Base-by-base conservation (phyloP, 768 basidiomycete genomes). In the Flagelloscypha sp. region DNA sequence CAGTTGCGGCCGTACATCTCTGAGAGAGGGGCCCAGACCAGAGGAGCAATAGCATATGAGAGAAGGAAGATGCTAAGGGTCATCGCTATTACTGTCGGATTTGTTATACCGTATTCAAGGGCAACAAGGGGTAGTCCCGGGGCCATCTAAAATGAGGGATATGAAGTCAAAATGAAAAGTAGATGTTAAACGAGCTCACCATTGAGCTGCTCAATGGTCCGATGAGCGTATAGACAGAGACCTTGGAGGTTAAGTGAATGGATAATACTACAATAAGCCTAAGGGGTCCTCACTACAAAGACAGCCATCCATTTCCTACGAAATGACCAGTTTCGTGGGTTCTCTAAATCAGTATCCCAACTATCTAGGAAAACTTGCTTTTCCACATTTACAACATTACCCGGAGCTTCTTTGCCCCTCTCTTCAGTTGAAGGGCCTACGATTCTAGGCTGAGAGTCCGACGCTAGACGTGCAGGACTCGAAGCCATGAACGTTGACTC, bases 1-100 rank as follows among this genome's bases (percentile, higher is more conserved):
- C 68, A 70, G 37, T 42, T 52, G 7, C 72, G 68, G 2, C 70
- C 70, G 33, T 64, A 70, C 39, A 72, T 63, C 46, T 74, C 72
- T 1, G 69, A 71, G 20, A 65, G 37, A 1, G 72, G 71, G 0
- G 62, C 63, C 7, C 66, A 44, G 37, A 74, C 47, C 3, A 74
- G 50, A n/a, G 72, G 71, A 0, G 66, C 68, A 6, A 73, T 45
- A 5, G 66, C 72, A 45, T 63, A 70, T 1, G 72, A 68, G 3
- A 72, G 43, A 24, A 74, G 47, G 48, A 66, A 73, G 12, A 72
- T 58, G 35, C 62, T 64, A 16, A 73, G 51, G 4, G 63, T 66
- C 46, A 72, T 44, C n/a, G 56, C 62, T 10, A 58, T 27, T 6
- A 63, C 35, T 1, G 68, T 64, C 17, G 62, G 48, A 47, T 40